phyloP scores from a whole-genome alignment of 23 red algal species.

The Gracilaria gracilis region DNA sequence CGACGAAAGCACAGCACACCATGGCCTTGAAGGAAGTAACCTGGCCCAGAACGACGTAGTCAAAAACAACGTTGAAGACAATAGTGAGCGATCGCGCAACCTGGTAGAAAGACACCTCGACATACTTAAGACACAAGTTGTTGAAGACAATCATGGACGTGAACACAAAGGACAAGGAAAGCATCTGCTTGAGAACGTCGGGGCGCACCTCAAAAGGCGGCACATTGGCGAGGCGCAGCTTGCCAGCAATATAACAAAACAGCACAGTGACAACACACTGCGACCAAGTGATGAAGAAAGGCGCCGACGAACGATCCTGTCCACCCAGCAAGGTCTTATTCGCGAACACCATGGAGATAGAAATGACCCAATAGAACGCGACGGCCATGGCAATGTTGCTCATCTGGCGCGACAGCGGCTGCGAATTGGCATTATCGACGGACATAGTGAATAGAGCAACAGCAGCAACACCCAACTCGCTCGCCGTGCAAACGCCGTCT shows the following conservation, averaged over 20 bases:
- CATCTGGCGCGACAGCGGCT: constrained; percentile 64
- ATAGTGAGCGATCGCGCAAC: constrained; percentile 97
- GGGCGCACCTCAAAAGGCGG: constrained; percentile 84
- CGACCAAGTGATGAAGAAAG: constrained; percentile 96
- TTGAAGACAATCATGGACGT: constrained; percentile 95
- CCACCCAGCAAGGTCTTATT: constrained; percentile 91
- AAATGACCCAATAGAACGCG: constrained; percentile 93
- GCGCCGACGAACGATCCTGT: constrained; percentile 71
- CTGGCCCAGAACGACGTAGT: constrained; percentile 90
- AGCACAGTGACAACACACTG: constrained; percentile 89
- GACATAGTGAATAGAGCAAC: constrained; percentile 20
- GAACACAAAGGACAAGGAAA: constrained; percentile 89
- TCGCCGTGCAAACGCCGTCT: background rate
- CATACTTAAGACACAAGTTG: constrained; percentile 96
- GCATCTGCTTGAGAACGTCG: constrained; percentile 75
- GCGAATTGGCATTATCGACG: constrained; percentile 32
- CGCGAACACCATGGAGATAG: constrained; percentile 94
- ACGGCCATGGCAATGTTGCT: constrained; percentile 83
- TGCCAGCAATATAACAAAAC: constrained; percentile 72
- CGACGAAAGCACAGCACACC: constrained; percentile 83
- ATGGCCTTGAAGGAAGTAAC: constrained; percentile 86
- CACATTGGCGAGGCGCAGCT: constrained; percentile 58
- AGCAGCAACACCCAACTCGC: background rate
- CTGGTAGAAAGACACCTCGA: constrained; percentile 98
- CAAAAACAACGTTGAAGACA: constrained; percentile 94